Evolutionary conservation across 2,329 filamentous ascomycete genomes (phyloP).

Genomic region (Podosphaera xanthii): DNA sequence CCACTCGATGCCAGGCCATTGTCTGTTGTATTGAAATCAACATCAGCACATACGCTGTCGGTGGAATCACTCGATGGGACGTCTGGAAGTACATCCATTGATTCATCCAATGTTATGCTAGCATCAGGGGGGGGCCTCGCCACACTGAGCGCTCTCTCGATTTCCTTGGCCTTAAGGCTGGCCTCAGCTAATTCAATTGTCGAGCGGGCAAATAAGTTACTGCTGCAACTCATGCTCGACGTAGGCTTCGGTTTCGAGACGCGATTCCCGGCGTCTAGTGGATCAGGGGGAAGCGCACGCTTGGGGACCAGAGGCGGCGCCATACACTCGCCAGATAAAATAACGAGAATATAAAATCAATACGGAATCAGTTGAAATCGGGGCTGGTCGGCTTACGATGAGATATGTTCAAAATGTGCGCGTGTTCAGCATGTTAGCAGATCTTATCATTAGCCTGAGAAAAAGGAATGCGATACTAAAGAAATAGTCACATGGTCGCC

Average conservation of each 20-base stretch:
- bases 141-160: not conserved
- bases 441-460: too few species aligned
- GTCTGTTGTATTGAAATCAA: not conserved
- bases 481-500: too few species aligned
- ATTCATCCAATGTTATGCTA: not conserved
- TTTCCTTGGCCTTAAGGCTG: not conserved
- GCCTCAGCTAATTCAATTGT: not conserved
- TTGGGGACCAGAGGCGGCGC: not conserved
- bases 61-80: not conserved
- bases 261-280: not conserved
- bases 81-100: not conserved
- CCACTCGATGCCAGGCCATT: not conserved
- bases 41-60: not conserved
- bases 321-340: not conserved
- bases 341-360: not conserved
- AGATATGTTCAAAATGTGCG: too few species aligned
- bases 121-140: not conserved
- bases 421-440: too few species aligned
- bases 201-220: not conserved
- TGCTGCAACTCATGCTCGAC: not conserved
- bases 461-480: too few species aligned
- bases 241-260: conserved; percentile 1
- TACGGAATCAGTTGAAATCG: not conserved
- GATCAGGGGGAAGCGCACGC: not conserved
- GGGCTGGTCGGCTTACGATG: not conserved